These are phyloP conservation scores for Lodderomyces jiufengensis DNA, from an alignment of 1,139 yeast genomes.

Conservation along the genomic window DNA sequence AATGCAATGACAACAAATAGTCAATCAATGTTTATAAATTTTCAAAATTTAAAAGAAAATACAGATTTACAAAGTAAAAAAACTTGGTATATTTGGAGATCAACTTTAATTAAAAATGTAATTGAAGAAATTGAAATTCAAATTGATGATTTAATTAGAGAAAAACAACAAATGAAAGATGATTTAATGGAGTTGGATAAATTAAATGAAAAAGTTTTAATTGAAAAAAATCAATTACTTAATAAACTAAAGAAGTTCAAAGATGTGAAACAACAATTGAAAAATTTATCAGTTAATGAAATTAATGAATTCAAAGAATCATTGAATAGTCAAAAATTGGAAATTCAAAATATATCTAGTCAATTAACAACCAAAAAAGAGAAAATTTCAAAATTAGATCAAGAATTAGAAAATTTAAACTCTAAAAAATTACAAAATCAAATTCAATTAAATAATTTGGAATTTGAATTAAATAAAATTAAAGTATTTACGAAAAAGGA, in stretches of 20 bases:
- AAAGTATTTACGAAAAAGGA: not conserved
- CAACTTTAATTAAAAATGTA: slow-evolving; percentile 38
- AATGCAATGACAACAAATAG: slow-evolving; percentile 16
- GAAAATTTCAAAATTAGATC: not conserved
- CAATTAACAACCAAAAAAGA: not conserved
- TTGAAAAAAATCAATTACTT: slow-evolving; percentile 21
- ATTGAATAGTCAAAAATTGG: not conserved
- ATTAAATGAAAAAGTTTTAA: slow-evolving; percentile 14
- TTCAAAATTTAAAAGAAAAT: slow-evolving; percentile 45
- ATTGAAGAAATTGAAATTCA: slow-evolving; percentile 33
- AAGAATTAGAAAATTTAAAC: not conserved
- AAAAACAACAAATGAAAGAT: slow-evolving; percentile 15
- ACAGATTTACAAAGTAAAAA: slow-evolving; percentile 49
- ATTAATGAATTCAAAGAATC: not conserved
- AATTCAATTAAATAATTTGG: slow-evolving; percentile 18
- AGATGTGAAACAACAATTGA: not conserved
- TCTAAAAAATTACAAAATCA: slow-evolving; percentile 11
- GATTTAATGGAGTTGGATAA: slow-evolving; percentile 1
- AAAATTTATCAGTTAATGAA: slow-evolving; percentile 1
- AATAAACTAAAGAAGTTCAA: slow-evolving; percentile 7
- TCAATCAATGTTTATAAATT: slow-evolving; percentile 38
- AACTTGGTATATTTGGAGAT: slow-evolving; percentile 59
- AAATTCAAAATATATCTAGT: not conserved
- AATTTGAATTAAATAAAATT: slow-evolving; percentile 17
- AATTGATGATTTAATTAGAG: slow-evolving; percentile 23